phyloP scores from a whole-genome alignment of 495 filamentous ascomycete genomes.

The Terfezia claveryi region DNA sequence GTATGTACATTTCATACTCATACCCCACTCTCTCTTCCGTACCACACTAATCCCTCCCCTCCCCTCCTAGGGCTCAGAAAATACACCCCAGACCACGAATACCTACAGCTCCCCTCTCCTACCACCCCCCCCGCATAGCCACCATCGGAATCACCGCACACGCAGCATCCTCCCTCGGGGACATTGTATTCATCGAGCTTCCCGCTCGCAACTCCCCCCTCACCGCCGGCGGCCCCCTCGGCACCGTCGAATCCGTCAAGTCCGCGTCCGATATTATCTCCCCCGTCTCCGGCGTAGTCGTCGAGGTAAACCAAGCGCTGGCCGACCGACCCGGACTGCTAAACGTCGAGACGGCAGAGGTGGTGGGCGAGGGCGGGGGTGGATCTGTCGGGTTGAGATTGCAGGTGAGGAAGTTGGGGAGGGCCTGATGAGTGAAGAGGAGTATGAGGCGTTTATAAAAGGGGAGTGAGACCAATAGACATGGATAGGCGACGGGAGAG shows the following conservation, averaged over 20 bases:
- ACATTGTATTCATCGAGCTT: constrained; percentile 93
- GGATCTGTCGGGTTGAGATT: constrained; percentile 76
- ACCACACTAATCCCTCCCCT: not conserved
- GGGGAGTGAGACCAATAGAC: constrained; percentile 11
- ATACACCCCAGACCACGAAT: constrained; percentile 95
- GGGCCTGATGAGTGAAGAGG: constrained; percentile 44
- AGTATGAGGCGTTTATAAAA: constrained; percentile 51
- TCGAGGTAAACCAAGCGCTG: constrained; percentile 44
- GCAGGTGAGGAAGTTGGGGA: constrained; percentile 30
- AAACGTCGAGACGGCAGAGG: constrained; percentile 44
- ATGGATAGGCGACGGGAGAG: no score
- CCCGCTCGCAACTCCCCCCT: constrained; percentile 28
- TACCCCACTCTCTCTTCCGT: not conserved
- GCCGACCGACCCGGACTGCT: constrained; percentile 68
- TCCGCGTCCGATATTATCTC: constrained; percentile 88
- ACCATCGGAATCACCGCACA: constrained; percentile 78
- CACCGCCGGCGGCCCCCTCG: constrained; percentile 51
- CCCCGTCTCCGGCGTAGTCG: constrained; percentile 56
- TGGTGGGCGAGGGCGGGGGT: constrained; percentile 50
- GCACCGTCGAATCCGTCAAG: constrained; percentile 95
- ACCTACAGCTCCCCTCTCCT: constrained; percentile 25
- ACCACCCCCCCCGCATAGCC: constrained; percentile 22
- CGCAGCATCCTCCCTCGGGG: constrained; percentile 73
- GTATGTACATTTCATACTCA: not conserved
- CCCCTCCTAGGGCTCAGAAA: not conserved